Conservation (phyloP, 805 yeast genomes). For the Candida broadrunensis region DNA sequence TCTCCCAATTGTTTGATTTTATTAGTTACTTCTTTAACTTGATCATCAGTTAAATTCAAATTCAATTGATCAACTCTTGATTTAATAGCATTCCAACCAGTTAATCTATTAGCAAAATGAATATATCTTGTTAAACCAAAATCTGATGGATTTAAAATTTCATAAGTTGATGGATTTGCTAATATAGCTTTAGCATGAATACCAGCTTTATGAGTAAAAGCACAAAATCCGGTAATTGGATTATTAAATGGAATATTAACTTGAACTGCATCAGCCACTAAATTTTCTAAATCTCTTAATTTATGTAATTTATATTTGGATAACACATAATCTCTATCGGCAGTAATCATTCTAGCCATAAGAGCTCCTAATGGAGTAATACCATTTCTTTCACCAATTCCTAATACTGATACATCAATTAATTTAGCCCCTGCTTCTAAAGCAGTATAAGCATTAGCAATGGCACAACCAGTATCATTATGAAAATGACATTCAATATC, state of each 20-base stretch:
- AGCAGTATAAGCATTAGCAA: constrained; percentile 62
- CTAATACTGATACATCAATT: constrained; percentile 57
- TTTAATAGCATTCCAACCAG: constrained; percentile 65
- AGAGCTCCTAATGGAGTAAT: constrained; percentile 60
- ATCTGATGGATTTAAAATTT: constrained; percentile 55
- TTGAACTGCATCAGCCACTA: constrained; percentile 58
- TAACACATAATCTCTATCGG: constrained; percentile 56
- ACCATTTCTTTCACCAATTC: constrained; percentile 65
- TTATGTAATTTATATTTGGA: constrained; percentile 55
- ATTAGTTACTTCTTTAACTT: constrained; percentile 52
- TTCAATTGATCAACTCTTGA: constrained; percentile 60
- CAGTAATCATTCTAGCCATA: constrained; percentile 63
- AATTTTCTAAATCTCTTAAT: constrained; percentile 55
- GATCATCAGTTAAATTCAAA: constrained; percentile 53
- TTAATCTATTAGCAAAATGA: constrained; percentile 58
- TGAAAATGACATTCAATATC: constrained; percentile 63
- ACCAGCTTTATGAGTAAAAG: constrained; percentile 64
- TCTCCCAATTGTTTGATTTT: constrained; percentile 59
- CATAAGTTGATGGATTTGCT: constrained; percentile 64
- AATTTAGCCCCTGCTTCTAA: constrained; percentile 61
- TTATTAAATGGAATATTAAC: constrained; percentile 61
- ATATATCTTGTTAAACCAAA: constrained; percentile 61
- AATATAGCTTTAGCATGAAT: constrained; percentile 61
- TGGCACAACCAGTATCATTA: constrained; percentile 63
- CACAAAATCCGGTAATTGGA: constrained; percentile 64